Evolutionary conservation across 495 filamentous ascomycete species (phyloP), one percentile per base, ranked within the genome.

Genomic region (Delitschia confertaspora): DNA sequence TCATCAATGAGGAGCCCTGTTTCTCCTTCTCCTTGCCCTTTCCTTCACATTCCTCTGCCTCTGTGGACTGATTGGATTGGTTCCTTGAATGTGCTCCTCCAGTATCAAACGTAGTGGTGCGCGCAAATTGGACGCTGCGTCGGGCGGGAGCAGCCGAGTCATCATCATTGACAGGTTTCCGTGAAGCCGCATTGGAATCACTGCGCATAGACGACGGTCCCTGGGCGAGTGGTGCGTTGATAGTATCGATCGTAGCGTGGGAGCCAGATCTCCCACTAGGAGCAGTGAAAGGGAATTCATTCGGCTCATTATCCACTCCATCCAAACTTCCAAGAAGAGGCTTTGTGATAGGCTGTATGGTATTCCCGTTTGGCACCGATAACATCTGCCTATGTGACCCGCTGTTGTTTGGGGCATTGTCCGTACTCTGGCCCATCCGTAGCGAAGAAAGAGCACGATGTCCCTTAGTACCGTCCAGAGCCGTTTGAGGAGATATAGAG

Each of bases 51-150:
- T 49, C 55, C 7, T 62, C 64, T 5, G 38, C 38, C 14, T 63
- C 59, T 60, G 34, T 42, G 23, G 59, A 60, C 43, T 39, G 20
- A n/a, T n/a, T n/a, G 11, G 48, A 56, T 24, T 49, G 54, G 3
- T 54, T 41, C 37, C 51, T 55, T 8, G 56, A 54, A 14, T 60
- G 55, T 22, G 41, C 27, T n/a, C 33, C 13, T 2, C 32, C 23
- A 5, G 53, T 41, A 13, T 57, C 58, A 14, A 55, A 44, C 6
- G 51, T 50, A 8, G 55, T 31, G 13, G 49, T 42, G n/a, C 65
- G 56, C 8, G 57, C 60, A 50, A 68, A 68, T 35, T 66, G 63
- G 8, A 68, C 65, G 47, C 65, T 68, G 9, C 61, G 51, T 3
- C 65, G 46, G 1, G 54, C 59, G 3, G 62, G 51, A n/a, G 65